phyloP scores from a whole-genome alignment of 805 yeast species.

The Kluyveromyces dobzhanskii region DNA sequence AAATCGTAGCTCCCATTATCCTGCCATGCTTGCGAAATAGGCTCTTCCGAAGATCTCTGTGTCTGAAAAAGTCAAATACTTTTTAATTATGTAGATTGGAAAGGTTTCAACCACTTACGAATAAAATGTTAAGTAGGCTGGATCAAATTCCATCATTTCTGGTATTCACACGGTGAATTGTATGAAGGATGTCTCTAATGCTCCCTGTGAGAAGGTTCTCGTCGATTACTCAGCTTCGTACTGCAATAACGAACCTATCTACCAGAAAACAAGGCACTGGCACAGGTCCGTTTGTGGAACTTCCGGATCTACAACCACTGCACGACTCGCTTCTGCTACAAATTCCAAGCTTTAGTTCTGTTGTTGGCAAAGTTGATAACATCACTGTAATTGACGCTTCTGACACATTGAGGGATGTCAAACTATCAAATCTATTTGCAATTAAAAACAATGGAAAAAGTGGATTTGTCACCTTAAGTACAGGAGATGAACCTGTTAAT shows the following conservation, averaged over 20 bases:
- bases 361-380: constrained; percentile 15
- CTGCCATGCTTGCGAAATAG: too few relatives aligned
- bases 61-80: too few relatives aligned
- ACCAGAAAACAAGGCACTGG: constrained; percentile 20
- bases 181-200: too few relatives aligned
- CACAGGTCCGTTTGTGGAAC: constrained; percentile 25
- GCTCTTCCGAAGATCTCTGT: too few relatives aligned
- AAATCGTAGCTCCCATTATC: too few relatives aligned
- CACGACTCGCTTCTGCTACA: constrained; percentile 17
- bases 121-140: too few relatives aligned
- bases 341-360: constrained; percentile 16
- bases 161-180: too few relatives aligned
- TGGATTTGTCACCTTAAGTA: constrained; percentile 11
- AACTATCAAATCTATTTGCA: constrained; percentile 8
- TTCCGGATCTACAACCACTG: constrained; percentile 16
- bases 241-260: constrained; percentile 11
- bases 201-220: neutral
- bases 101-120: too few relatives aligned
- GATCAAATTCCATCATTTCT: too few relatives aligned
- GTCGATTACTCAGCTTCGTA: neutral
- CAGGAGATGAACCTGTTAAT: constrained; percentile 21
- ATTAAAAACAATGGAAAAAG: constrained; percentile 8
- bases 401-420: constrained; percentile 1
- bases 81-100: too few relatives aligned
- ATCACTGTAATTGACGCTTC: constrained; percentile 13